Percentiles rank a stretch among this genome's conserved stretches.
Evolutionary conservation across 225 moss, liverwort and hornwort genomes (phyloP).

Genomic region (Physcomitrium patens): DNA sequence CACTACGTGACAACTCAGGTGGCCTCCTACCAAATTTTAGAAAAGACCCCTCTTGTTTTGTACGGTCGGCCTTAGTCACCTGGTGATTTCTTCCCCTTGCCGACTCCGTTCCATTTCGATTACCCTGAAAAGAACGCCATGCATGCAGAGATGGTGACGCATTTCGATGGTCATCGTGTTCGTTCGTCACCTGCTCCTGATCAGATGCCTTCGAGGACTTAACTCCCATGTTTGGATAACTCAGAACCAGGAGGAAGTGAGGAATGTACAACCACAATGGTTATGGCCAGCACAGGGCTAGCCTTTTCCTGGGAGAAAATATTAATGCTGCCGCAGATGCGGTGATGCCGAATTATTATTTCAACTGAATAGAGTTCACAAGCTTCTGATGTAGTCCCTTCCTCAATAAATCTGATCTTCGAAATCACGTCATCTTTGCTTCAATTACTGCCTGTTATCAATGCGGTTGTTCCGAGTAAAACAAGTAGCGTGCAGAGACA

Average conservation of each 20-base stretch:
- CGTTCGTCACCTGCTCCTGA: conserved; percentile 9
- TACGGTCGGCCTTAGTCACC: not conserved
- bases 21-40: not conserved
- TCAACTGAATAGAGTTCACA: too few species aligned
- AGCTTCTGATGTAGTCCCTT: too few species aligned
- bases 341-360: not conserved
- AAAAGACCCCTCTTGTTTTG: not conserved
- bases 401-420: too few species aligned
- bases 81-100: too few species aligned
- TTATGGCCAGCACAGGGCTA: not conserved
- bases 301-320: not conserved
- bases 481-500: too few species aligned
- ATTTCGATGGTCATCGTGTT: not conserved
- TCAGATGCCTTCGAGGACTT: conserved; percentile 32
- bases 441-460: too few species aligned
- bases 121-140: not conserved
- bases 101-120: conserved; percentile 7
- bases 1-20: not conserved
- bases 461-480: too few species aligned
- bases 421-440: too few species aligned
- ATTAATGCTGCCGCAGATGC: too few species aligned
- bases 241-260: not conserved
- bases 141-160: not conserved
- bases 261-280: not conserved
- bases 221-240: conserved; percentile 28